Conservation (phyloP, 2,329 filamentous ascomycete species). For the Plenodomus lindquistii region DNA sequence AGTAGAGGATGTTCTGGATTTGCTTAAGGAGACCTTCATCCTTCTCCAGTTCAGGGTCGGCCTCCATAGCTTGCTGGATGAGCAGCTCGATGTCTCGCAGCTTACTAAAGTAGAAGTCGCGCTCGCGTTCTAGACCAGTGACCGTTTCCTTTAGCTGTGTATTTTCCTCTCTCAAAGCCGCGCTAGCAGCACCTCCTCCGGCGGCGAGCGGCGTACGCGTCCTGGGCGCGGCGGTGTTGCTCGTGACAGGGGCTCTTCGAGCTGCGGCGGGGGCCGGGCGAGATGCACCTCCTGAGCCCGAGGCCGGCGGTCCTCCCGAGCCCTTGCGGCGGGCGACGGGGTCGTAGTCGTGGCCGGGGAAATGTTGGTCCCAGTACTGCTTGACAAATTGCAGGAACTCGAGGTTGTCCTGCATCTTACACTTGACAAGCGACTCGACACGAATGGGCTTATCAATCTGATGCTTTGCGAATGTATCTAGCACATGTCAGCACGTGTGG, state of each 20-base stretch:
- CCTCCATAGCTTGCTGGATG: slow-evolving; percentile 89
- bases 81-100: slow-evolving; percentile 94
- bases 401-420: slow-evolving; percentile 99
- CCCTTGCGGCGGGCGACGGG: slow-evolving; percentile 83
- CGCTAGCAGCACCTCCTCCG: slow-evolving; percentile 61
- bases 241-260: slow-evolving; percentile 49
- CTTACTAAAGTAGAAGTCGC: slow-evolving; percentile 99
- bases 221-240: slow-evolving; percentile 45
- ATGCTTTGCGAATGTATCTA: slow-evolving; percentile 84
- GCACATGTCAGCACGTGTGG: slow-evolving; percentile 3
- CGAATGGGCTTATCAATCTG: slow-evolving; percentile 87
- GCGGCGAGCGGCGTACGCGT: slow-evolving; percentile 47
- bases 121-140: slow-evolving; percentile 89
- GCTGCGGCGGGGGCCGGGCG: slow-evolving; percentile 57
- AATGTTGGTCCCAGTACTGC: slow-evolving; percentile 97
- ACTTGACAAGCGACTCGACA: slow-evolving; percentile 88
- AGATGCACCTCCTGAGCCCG: slow-evolving; percentile 51
- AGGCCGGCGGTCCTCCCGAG: slow-evolving; percentile 59
- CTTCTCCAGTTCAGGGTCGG: slow-evolving; percentile 90
- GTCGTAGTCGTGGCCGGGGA: slow-evolving; percentile 95
- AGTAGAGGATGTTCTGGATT: slow-evolving; percentile 96
- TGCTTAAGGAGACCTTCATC: slow-evolving; percentile 92
- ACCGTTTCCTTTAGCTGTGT: slow-evolving; percentile 91
- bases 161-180: slow-evolving; percentile 83
- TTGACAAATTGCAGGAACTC: slow-evolving; percentile 98